These are phyloP conservation scores for Cadophora malorum DNA, from an alignment of 2,329 filamentous ascomycete species.

Conservation along the genomic window DNA sequence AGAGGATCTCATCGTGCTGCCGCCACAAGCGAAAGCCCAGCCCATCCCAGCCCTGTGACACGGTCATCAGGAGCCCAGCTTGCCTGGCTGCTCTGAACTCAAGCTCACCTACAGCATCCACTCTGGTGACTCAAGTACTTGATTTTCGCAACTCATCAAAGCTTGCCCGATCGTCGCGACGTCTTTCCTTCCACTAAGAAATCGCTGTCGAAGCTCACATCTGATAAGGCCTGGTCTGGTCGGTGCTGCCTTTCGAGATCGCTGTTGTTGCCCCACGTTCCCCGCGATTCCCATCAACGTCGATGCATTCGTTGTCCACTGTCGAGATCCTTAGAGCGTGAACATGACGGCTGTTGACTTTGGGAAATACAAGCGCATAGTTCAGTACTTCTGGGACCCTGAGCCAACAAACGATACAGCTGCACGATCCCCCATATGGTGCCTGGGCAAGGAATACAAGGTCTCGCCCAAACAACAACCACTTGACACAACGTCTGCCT, in stretches of 20 bases:
- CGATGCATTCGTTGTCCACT: slow-evolving; percentile 7
- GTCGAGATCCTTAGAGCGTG: slow-evolving; percentile 8
- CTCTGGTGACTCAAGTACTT: background rate
- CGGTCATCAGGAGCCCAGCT: background rate
- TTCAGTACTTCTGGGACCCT: slow-evolving; percentile 93
- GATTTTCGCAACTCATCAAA: background rate
- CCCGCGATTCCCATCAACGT: slow-evolving; percentile 24
- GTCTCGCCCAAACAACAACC: slow-evolving; percentile 24
- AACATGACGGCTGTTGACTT: slow-evolving; percentile 72
- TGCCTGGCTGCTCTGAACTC: background rate
- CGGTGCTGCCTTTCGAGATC: background rate
- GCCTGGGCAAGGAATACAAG: slow-evolving; percentile 69
- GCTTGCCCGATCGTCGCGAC: background rate
- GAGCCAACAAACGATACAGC: slow-evolving; percentile 80
- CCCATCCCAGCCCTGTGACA: slow-evolving; percentile 1
- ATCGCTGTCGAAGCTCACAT: background rate
- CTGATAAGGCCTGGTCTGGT: background rate
- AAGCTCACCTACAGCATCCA: background rate
- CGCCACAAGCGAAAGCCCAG: background rate
- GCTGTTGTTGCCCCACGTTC: slow-evolving; percentile 29
- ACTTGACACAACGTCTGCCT: slow-evolving; percentile 25
- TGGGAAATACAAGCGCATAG: slow-evolving; percentile 79
- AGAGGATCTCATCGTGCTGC: background rate
- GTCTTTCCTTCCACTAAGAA: background rate
- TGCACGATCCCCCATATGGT: slow-evolving; percentile 80